Evolutionary conservation across 2,329 filamentous ascomycete genomes (phyloP).

Genomic region (Scleromitrula shiraiana): DNA sequence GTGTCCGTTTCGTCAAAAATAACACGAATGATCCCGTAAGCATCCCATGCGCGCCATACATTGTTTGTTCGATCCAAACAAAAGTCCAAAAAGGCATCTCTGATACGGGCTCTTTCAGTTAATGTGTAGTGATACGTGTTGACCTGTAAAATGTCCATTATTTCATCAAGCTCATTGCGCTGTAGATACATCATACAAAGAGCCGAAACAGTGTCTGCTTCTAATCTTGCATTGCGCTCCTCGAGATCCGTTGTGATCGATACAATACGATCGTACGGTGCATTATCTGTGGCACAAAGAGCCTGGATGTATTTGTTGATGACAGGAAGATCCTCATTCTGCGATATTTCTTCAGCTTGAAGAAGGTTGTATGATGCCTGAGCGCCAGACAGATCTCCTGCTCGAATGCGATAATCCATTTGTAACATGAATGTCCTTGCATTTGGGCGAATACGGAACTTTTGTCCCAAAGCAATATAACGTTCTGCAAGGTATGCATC

Average conservation of each 20-base stretch:
- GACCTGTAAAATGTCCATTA: constrained; percentile 72
- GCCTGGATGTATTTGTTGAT: constrained; percentile 67
- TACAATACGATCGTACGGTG: constrained; percentile 63
- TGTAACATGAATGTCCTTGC: constrained; percentile 64
- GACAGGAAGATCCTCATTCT: constrained; percentile 51
- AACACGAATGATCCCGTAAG: constrained; percentile 57
- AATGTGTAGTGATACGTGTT: constrained; percentile 64
- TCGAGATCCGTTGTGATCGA: constrained; percentile 67
- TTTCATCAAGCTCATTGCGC: constrained; percentile 68
- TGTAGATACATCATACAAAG: constrained; percentile 68
- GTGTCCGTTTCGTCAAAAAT: constrained; percentile 60
- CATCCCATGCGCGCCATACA: constrained; percentile 56
- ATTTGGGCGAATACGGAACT: constrained; percentile 59
- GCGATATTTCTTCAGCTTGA: constrained; percentile 43
- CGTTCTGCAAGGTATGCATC: constrained; percentile 67
- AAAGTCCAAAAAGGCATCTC: constrained; percentile 58
- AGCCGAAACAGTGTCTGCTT: constrained; percentile 64
- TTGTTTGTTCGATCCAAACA: constrained; percentile 55
- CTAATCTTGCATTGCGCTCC: constrained; percentile 59
- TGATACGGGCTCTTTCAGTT: constrained; percentile 59
- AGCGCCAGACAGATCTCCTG: constrained; percentile 64
- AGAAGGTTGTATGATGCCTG: constrained; percentile 57
- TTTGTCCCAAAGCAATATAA: constrained; percentile 58
- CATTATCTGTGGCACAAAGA: constrained; percentile 51
- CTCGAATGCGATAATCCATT: constrained; percentile 66